Base-by-base conservation (phyloP, 768 basidiomycete species). In the Pisolithus sp. region DNA sequence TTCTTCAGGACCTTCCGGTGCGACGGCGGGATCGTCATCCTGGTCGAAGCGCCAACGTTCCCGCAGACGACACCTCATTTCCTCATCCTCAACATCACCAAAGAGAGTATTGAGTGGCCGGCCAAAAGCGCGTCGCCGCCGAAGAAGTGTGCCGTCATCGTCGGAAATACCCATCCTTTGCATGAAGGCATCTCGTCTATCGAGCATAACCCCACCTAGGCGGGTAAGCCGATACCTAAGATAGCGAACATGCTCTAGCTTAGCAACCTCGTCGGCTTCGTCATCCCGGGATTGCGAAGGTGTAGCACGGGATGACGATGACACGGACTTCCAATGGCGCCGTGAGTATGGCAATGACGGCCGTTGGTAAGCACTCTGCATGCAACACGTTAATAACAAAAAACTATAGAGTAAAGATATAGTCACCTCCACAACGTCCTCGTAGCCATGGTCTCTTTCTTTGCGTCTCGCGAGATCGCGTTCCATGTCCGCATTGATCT, bases 381-480 rank as follows among this genome's bases (percentile, higher is more conserved):
- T 26, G 18, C 49, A 44, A 51, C 53, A 53, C 5, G 24, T 65
- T 28, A 61, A 45, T 24, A 36, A 17, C 12, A 13, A 37, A 13
- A 42, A 18, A 28, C 2, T 5, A 12, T 17, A 9, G 5, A 4
- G 34, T 10, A 23, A 50, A 47, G 20, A 15, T 4, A 17, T 2
- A 68, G 78, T 63, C 62, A 91, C 88, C 68, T 96, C 93, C 56
- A 90, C 76, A 48, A 76, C 73, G 62, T 97, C 93, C 58, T 95
- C 93, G 85, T 91, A 95, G 46, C 82, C 78, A 46, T 83, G 78
- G 59, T 93, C 88, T 45, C 75, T 67, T 46, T 93, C 87, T 63
- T 84, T 86, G 65, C 85, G 83, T 46, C 72, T 72, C 66, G 72
- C 62, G 86, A 67, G 42, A 73, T 73, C 61, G 85, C 88, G 64